Conservation (phyloP, 257 asterid genomes). For the Eucommia ulmoides region DNA sequence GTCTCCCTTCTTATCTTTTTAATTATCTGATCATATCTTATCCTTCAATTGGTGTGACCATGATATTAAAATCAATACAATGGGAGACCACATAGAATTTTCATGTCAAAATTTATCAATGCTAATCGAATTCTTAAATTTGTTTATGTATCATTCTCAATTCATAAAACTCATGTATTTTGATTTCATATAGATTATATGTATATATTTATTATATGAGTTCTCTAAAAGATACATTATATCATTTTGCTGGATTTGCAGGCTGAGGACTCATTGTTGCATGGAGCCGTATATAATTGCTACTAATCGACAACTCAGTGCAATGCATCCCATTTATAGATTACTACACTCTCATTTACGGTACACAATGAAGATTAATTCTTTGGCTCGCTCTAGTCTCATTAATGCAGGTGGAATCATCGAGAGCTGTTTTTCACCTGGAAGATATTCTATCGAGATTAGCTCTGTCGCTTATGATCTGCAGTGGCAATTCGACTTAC, state of each 20-base stretch:
- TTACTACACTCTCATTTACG: constrained; percentile 62
- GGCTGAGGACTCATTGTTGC: constrained; percentile 68
- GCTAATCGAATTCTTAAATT: too few relatives aligned
- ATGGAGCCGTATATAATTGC: constrained; percentile 82
- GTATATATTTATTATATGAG: too few relatives aligned
- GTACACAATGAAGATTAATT: constrained; percentile 88
- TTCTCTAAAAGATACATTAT: too few relatives aligned
- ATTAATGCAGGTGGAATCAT: constrained; percentile 54
- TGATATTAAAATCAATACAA: too few relatives aligned
- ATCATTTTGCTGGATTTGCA: constrained; percentile 15
- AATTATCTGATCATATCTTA: too few relatives aligned
- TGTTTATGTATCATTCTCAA: too few relatives aligned
- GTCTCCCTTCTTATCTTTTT: too few relatives aligned
- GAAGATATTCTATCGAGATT: constrained; percentile 41
- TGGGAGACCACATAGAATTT: too few relatives aligned
- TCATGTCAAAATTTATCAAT: too few relatives aligned
- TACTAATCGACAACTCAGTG: constrained; percentile 53
- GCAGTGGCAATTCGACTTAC: constrained; percentile 66
- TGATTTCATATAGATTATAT: too few relatives aligned
- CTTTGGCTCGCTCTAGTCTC: constrained; percentile 51
- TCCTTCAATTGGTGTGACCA: too few relatives aligned
- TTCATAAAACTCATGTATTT: too few relatives aligned
- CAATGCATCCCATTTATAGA: constrained; percentile 67
- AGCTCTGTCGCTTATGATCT: constrained; percentile 49
- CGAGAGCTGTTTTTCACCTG: constrained; percentile 41